Evolutionary conservation across 345 rosid genomes (phyloP), one percentile per base, ranked within the genome.

Genomic region (Melaleuca alternifolia): DNA sequence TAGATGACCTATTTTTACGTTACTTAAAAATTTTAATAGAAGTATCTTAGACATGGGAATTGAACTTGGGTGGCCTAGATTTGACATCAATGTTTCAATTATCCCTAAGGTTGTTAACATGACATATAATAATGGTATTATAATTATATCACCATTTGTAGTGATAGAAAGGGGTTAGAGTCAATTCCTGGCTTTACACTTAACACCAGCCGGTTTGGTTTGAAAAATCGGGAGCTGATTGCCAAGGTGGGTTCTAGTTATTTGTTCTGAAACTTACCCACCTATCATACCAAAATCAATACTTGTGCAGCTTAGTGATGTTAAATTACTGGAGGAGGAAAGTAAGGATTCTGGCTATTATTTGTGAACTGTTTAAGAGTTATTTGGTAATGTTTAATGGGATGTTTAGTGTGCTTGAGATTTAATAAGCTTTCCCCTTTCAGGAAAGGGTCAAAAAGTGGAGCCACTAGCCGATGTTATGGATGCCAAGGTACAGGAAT

Each of bases 371-470:
- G 18, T 10, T 7, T n/a, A n/a, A 20, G 79, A 16, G 81, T 37
- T 13, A 37, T 41, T 71, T 71, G 81, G 48, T 37, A 71, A 71
- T 30, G 15, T 33, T 21, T 79, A 26, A 52, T 85, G 51, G 37
- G 50, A 53, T 33, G 82, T 30, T 48, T 37, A 81, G 33, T 20
- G 10, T 33, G 28, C 11, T 51, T 26, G 11, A 46, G 26, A 71
- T 15, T 44, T 50, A 12, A 30, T 37, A 23, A 28, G 26, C 11
- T 51, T 11, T 46, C 30, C 11, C 6, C 37, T 85, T 85, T 65
- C 95, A 94, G 96, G 84, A 91, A 89, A 84, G 96, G 96, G 50
- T 92, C 94, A 65, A 94, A 92, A 88, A 88, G 90, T 82, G 96
- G 96, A 85, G 90, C 87, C 37, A 88, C 93, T 79, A 86, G 85